Base-by-base conservation (phyloP, 495 filamentous ascomycete genomes). In the Xylaria telfairii region DNA sequence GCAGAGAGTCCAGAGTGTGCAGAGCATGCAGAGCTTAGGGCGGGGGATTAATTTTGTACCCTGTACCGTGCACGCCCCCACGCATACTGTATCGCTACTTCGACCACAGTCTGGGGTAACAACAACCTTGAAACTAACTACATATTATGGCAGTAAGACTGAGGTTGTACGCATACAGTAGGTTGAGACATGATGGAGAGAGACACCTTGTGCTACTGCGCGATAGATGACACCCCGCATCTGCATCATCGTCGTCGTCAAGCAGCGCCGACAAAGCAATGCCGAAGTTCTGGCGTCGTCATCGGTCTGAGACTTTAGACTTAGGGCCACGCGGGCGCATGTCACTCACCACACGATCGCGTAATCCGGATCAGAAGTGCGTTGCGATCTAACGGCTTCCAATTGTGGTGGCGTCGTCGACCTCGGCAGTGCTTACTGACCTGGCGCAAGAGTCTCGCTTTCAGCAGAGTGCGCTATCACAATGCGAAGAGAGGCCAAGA, bases 21-120 rank as follows among this genome's bases (percentile, higher is more conserved):
- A 24, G n/a, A 51, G 47, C 9, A 9, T 54, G 54, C 47, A 65
- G 46, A 49, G 28, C 26, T 24, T 21, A 44, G 65, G 32, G 65
- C 26, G 65, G 53, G 54, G 66, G 53, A n/a, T 10, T 42, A 17
- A 30, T 17, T n/a, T n/a, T 59, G 67, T 69, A 63, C 67, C 56
- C 8, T 1, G 10, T 62, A 53, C 42, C 57, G 39, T 60, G 44
- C 28, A 17, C 13, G 5, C 12, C 6, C 42, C 67, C 39, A 53
- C 4, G 5, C 46, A 41, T 47, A 70, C 68, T 70, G 68, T 70
- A 65, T 26, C 37, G 49, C 47, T 70, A 70, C 68, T 47, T 70
- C 15, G 21, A 42, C 44, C 15, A 46, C 10, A 39, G 28, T 41
- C 30, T 12, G 57, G 57, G 57, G 30, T 10, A 60, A 15, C 53